Conservation (phyloP, 768 basidiomycete genomes). For the Psilocybe subaeruginosa region DNA sequence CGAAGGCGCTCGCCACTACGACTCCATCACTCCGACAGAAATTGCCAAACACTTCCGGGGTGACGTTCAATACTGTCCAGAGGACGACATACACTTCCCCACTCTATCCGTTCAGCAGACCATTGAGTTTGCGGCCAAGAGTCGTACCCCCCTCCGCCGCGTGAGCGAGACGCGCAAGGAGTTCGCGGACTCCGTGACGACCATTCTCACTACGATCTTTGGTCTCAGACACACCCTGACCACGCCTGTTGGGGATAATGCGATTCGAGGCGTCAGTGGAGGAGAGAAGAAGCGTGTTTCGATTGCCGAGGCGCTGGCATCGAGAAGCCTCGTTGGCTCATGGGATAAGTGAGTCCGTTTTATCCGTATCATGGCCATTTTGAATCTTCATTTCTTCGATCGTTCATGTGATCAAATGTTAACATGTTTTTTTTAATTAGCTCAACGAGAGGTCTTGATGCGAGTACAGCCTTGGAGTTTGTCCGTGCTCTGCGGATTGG, state of each 20-base stretch:
- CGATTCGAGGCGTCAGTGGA: constrained; percentile 71
- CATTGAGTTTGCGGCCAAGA: constrained; percentile 67
- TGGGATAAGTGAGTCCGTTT: constrained; percentile 63
- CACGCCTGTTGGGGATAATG: constrained; percentile 79
- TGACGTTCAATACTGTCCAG: constrained; percentile 80
- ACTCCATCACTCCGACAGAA: constrained; percentile 69
- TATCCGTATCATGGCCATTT: no score
- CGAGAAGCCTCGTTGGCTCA: constrained; percentile 55
- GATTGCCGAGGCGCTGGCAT: constrained; percentile 66
- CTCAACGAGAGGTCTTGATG: constrained; percentile 66
- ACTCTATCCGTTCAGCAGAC: constrained; percentile 83
- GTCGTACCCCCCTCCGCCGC: constrained; percentile 65
- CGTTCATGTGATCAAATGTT: not conserved
- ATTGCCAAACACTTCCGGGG: constrained; percentile 71
- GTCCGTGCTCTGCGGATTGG: constrained; percentile 64
- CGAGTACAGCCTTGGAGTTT: constrained; percentile 76
- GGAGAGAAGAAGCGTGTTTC: constrained; percentile 85
- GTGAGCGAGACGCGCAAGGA: constrained; percentile 41
- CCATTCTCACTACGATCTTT: constrained; percentile 68
- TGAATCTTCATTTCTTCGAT: not conserved
- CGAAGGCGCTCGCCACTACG: constrained; percentile 75
- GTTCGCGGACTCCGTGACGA: constrained; percentile 46
- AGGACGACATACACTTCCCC: constrained; percentile 88
- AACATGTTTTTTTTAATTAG: constrained; percentile 35
- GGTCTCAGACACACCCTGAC: constrained; percentile 74